A percentile compares a stretch with the other conserved stretches of the same genome.
Conservation (phyloP, 768 basidiomycete species). For the Macrocybe gigantea region DNA sequence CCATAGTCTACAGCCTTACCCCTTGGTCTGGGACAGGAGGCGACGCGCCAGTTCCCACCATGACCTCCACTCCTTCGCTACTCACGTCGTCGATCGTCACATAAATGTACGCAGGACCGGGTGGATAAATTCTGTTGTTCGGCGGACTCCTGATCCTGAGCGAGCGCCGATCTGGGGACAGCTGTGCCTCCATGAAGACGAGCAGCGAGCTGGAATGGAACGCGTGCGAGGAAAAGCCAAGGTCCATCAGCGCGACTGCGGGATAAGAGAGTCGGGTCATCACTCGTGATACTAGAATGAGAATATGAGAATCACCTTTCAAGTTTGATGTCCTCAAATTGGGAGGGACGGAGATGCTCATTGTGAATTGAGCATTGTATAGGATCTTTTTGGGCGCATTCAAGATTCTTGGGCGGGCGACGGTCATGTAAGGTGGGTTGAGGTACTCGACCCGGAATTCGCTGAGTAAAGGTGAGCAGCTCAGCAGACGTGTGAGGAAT, state of each 20-base stretch:
- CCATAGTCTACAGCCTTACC: constrained; percentile 9
- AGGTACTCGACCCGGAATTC: constrained; percentile 39
- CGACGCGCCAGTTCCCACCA: constrained; percentile 31
- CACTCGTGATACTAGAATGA: neutral
- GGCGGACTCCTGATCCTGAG: constrained; percentile 29
- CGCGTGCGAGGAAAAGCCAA: constrained; percentile 37
- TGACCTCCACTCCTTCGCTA: constrained; percentile 25
- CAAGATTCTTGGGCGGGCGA: constrained; percentile 25
- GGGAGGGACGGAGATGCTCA: constrained; percentile 25
- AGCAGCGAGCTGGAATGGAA: constrained; percentile 24
- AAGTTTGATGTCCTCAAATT: constrained; percentile 18
- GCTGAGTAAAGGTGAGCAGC: constrained; percentile 15
- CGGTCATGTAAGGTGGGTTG: constrained; percentile 35
- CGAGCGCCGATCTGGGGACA: constrained; percentile 23
- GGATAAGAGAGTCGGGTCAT: neutral
- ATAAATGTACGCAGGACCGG: constrained; percentile 29
- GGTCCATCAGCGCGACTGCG: constrained; percentile 32
- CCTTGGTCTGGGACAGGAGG: constrained; percentile 31
- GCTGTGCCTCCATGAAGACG: constrained; percentile 27
- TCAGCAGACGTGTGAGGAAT: constrained; percentile 10
- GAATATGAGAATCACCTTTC: constrained; percentile 16
- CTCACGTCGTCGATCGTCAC: constrained; percentile 27
- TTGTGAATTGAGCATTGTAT: constrained; percentile 29
- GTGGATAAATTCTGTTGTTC: constrained; percentile 30
- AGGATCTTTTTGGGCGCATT: constrained; percentile 29